These are phyloP conservation scores for Lactuca sativa DNA, from an alignment of 129 eudicot species.

Conservation along the genomic window DNA sequence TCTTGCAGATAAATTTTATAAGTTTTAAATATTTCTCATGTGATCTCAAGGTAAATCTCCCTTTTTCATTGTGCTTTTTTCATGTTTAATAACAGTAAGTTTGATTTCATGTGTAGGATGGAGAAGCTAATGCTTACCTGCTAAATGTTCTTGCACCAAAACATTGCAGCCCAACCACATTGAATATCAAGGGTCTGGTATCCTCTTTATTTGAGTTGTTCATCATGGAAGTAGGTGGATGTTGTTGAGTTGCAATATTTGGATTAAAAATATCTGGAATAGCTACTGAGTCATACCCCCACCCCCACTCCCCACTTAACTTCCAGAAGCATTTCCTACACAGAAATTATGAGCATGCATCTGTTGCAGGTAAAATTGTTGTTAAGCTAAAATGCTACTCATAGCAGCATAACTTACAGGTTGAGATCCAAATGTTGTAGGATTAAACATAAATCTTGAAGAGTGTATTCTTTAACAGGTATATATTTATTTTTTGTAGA, in stretches of 20 bases:
- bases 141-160: no score
- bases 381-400: constrained; percentile 77
- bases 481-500: no score
- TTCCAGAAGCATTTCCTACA: constrained; percentile 38
- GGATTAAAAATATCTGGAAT: constrained; percentile 90
- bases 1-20: no score
- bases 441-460: constrained; percentile 70
- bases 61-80: no score
- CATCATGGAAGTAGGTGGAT: constrained; percentile 59
- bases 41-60: no score
- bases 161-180: no score
- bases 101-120: constrained; percentile 27
- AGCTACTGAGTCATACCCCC: constrained; percentile 44
- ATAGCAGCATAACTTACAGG: constrained; percentile 65
- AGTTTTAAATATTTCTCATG: no score
- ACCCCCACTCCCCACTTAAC: constrained; percentile 38
- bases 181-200: constrained; percentile 88
- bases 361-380: constrained; percentile 74
- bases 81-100: constrained; percentile 80
- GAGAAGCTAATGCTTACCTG: no score
- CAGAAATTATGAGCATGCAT: constrained; percentile 41
- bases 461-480: no score
- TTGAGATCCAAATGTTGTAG: constrained; percentile 60
- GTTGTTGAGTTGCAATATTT: constrained; percentile 48
- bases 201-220: constrained; percentile 81